Conservation (phyloP, 805 yeast genomes). For the Vanderwaltozyma yarrowii region DNA sequence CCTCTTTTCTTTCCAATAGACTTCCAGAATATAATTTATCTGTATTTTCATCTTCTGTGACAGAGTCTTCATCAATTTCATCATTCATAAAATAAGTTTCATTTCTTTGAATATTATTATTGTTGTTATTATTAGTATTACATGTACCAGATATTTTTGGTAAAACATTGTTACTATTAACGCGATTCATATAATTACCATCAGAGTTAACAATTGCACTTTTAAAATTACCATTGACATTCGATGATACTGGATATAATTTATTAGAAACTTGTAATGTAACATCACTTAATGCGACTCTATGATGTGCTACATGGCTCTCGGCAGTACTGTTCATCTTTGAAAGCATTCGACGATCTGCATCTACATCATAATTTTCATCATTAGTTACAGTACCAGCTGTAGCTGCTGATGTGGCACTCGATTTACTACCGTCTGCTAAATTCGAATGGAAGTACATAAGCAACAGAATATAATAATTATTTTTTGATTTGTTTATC, state of each 20-base stretch:
- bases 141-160: not conserved
- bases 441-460: too few species aligned
- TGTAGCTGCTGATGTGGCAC: too few species aligned
- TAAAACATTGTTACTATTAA: not conserved
- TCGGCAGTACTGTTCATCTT: not conserved
- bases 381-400: not conserved
- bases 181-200: not conserved
- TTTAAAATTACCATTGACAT: too few species aligned
- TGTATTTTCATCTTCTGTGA: not conserved
- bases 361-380: not conserved
- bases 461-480: too few species aligned
- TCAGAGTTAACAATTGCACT: too few species aligned
- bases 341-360: not conserved
- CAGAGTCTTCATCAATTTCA: not conserved
- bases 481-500: too few species aligned
- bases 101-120: not conserved
- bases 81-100: not conserved
- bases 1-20: not conserved
- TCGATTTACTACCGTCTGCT: too few species aligned
- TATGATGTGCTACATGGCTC: too few species aligned
- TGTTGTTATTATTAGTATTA: too few species aligned
- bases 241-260: too few species aligned
- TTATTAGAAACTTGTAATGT: slow-evolving; percentile 21
- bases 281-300: slow-evolving; percentile 27
- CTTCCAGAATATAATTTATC: slow-evolving; percentile 1